These are phyloP conservation scores for Chaetoceros muelleri DNA, from an alignment of 108 stramenopile genomes.

Conservation along the genomic window DNA sequence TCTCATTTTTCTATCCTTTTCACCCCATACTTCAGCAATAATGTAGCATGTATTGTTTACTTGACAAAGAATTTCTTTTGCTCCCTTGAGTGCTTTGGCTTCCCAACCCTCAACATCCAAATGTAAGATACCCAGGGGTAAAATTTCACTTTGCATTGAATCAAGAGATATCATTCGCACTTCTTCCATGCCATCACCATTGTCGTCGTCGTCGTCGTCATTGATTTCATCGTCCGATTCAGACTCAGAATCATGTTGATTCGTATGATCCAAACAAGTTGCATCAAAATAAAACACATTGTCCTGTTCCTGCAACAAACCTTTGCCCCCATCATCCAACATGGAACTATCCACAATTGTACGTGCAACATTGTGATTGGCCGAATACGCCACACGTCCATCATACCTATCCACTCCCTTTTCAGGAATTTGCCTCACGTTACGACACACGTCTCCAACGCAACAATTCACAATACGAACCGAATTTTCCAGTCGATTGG, in stretches of 20 bases:
- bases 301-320: too few relatives aligned
- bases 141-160: background rate
- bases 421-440: background rate
- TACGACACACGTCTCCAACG: background rate
- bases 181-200: background rate
- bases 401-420: background rate
- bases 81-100: slow-evolving; percentile 14
- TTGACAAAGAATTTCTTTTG: slow-evolving; percentile 7
- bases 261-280: background rate
- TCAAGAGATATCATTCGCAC: background rate
- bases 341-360: too few relatives aligned
- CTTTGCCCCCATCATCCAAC: too few relatives aligned
- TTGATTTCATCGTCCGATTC: slow-evolving; percentile 1
- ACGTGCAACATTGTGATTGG: background rate
- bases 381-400: background rate
- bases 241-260: too few relatives aligned
- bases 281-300: background rate
- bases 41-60: slow-evolving; percentile 9
- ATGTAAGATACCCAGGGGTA: slow-evolving; percentile 19
- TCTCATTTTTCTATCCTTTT: slow-evolving; percentile 9
- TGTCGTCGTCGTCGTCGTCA: slow-evolving; percentile 1
- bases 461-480: background rate
- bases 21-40: slow-evolving; percentile 15
- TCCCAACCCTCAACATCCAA: slow-evolving; percentile 31
- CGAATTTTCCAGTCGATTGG: background rate